Evolutionary conservation across 176 grass and related monocot genomes (phyloP), one percentile per base, ranked within the genome.

Genomic region (Oryza longistaminata): DNA sequence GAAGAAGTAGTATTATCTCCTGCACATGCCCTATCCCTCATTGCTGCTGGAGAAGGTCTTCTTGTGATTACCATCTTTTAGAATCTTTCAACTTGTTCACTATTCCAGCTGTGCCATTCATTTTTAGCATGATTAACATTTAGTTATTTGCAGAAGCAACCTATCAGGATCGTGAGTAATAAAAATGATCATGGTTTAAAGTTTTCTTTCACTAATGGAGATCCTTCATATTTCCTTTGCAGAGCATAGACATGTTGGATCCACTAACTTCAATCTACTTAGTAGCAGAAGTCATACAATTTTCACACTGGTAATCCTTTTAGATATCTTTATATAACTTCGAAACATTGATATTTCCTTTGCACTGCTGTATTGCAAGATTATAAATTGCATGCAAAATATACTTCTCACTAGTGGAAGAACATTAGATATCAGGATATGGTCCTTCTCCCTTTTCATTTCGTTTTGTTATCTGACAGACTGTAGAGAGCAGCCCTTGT

Each of bases 221-320:
- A 76, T 79, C 42, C 7, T 43, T 43, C 9, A 43, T 43, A 43
- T 43, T 43, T 43, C 42, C 42, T 43, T 43, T 11, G 42, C 87
- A 99, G 97, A 99, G 88, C 97, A 99, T 87, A 96, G 97, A 78
- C 97, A 99, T 88, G 93, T 99, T 81, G 97, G 97, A 24, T 96
- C 93, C 82, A 99, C 92, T 80, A 99, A 99, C 83, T 99, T 99
- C 86, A 99, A 99, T 74, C 69, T 99, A 73, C 82, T 96, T 34
- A 99, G 97, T 88, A 99, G 97, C 89, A 96, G 97, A 96, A 99
- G 97, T 87, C 97, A 99, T 90, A 99, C 97, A 83, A 99, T 99
- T 89, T 99, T 99, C 85, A 99, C 97, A 77, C 82, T 99, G 97
- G 97, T 99, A 96, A 83, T 39, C 21, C 43, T 68, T 75, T 19